phyloP scores from a whole-genome alignment of 2,329 filamentous ascomycete genomes.

The Apiospora kogelbergensis region DNA sequence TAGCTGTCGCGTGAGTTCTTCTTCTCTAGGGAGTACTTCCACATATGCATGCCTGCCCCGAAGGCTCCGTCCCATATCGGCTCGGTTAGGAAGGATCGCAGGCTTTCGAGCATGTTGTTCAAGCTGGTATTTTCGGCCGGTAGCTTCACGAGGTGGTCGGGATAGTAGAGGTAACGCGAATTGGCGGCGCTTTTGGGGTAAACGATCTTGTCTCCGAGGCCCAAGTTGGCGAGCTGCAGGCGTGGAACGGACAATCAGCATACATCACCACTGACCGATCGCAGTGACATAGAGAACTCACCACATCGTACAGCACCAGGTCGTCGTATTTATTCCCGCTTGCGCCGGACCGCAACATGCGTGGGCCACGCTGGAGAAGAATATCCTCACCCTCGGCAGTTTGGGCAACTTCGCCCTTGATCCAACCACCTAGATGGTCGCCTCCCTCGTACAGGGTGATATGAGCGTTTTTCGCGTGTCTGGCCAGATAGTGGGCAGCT shows the following conservation, averaged over 20 bases:
- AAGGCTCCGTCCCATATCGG: constrained; percentile 26
- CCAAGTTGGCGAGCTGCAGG: constrained; percentile 57
- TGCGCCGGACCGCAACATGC: constrained; percentile 63
- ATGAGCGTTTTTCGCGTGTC: constrained; percentile 61
- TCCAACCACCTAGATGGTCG: constrained; percentile 77
- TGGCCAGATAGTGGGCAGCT: constrained; percentile 73
- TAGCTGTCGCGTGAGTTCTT: not conserved
- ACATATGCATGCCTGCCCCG: constrained; percentile 10
- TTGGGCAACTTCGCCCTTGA: constrained; percentile 64
- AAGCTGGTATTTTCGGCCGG: constrained; percentile 15
- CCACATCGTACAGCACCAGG: constrained; percentile 68
- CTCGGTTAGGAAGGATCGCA: constrained; percentile 22
- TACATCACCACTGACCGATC: not conserved
- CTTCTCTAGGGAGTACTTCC: not conserved
- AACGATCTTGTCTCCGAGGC: constrained; percentile 54
- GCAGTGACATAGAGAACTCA: constrained; percentile 38
- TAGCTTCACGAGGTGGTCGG: constrained; percentile 70
- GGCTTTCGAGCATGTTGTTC: constrained; percentile 13
- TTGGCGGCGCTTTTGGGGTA: constrained; percentile 49
- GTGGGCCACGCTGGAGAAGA: constrained; percentile 80
- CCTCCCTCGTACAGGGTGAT: constrained; percentile 81
- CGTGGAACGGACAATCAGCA: not conserved
- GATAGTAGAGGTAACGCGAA: constrained; percentile 82
- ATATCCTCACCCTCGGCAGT: constrained; percentile 57
- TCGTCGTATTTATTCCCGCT: constrained; percentile 52